Evolutionary conservation across 2,329 filamentous ascomycete species (phyloP).

Genomic region (Volutella citrinella): DNA sequence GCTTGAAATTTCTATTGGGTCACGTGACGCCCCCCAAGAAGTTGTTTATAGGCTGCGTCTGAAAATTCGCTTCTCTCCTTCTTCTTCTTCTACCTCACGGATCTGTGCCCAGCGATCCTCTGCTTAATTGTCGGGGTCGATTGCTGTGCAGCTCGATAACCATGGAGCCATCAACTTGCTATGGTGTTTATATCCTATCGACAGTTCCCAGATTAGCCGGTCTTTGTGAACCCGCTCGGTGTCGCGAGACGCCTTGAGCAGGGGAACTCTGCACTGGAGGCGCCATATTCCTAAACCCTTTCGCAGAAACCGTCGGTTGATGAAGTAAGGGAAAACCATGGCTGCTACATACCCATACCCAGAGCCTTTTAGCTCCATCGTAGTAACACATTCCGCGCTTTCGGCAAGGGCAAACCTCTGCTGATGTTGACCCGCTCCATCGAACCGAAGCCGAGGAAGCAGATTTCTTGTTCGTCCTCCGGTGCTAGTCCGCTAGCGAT

Average conservation of each 20-base stretch:
- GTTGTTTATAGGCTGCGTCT: not conserved
- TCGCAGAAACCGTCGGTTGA: constrained; percentile 82
- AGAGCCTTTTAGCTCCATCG: not conserved
- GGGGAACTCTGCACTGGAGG: constrained; percentile 57
- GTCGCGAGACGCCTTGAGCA: constrained; percentile 59
- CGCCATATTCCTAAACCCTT: constrained; percentile 89
- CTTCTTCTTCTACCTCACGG: constrained; percentile 51
- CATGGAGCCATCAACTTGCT: constrained; percentile 71
- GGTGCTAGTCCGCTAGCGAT: too few species aligned
- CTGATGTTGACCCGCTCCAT: too few species aligned
- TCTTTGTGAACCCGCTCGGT: constrained; percentile 65
- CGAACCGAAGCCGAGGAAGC: too few species aligned
- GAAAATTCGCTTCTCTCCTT: constrained; percentile 25
- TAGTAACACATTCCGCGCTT: too few species aligned
- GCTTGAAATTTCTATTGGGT: too few species aligned
- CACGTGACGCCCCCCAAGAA: too few species aligned
- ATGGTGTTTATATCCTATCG: constrained; percentile 91
- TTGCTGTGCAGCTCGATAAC: constrained; percentile 81
- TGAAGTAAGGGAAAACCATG: constrained; percentile 95
- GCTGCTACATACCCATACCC: constrained; percentile 55
- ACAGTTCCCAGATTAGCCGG: constrained; percentile 86
- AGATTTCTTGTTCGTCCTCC: too few species aligned
- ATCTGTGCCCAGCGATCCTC: constrained; percentile 86
- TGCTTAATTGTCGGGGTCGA: constrained; percentile 65
- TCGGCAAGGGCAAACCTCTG: too few species aligned